Conservation (phyloP, 2,329 filamentous ascomycete species). For the Venturia oleaginea region DNA sequence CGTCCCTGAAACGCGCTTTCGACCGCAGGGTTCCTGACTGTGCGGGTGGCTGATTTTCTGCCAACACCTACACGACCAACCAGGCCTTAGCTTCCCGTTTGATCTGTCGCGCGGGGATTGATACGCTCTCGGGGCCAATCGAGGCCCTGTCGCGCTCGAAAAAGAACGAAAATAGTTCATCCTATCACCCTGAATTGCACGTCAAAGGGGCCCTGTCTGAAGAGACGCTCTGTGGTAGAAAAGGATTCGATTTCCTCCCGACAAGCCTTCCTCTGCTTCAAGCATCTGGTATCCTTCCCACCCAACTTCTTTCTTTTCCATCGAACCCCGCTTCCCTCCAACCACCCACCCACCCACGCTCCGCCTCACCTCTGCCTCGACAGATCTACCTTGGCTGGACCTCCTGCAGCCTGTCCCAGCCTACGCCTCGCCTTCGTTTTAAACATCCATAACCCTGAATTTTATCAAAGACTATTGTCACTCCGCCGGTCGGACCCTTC, state of each 20-base stretch:
- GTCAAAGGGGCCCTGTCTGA: neutral
- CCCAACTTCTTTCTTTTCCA: neutral
- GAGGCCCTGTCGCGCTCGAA: neutral
- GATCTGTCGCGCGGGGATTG: conserved; percentile 7
- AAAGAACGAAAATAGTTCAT: neutral
- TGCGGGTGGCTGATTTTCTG: neutral
- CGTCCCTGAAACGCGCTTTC: conserved; percentile 2
- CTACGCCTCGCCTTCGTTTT: conserved; percentile 10
- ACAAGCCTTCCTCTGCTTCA: neutral
- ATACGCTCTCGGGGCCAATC: neutral
- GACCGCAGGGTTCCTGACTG: neutral
- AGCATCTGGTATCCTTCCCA: conserved; percentile 7
- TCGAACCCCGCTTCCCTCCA: neutral
- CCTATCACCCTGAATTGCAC: conserved; percentile 3
- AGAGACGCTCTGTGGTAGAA: neutral
- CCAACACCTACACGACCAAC: neutral
- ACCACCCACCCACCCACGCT: conserved; percentile 1
- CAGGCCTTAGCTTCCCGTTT: conserved; percentile 5
- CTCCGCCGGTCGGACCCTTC: conserved; percentile 13
- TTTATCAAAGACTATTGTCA: neutral
- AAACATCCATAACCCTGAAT: conserved; percentile 5
- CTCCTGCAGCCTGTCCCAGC: conserved; percentile 9
- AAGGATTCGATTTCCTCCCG: neutral
- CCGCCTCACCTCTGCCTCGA: conserved; percentile 3
- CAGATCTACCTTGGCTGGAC: neutral